Conservation (phyloP, 192 early-diverging fungal species). For the Entomortierella parvispora region DNA sequence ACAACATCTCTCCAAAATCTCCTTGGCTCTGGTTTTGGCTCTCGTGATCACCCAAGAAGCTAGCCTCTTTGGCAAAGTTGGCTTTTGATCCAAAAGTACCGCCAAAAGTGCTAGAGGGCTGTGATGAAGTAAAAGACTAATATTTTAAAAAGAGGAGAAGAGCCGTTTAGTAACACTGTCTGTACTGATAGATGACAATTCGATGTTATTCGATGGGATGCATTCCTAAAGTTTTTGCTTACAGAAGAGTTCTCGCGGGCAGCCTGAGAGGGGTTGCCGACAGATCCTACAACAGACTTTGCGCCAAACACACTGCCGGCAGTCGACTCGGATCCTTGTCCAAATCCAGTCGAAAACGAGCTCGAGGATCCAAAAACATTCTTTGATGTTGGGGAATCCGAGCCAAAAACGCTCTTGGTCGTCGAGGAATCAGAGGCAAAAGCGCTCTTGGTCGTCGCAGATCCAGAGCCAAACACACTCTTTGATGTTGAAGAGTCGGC, state of each 20-base stretch:
- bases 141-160: background rate
- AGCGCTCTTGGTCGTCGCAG: constrained; percentile 1
- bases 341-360: background rate
- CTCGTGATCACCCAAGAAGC: constrained; percentile 25
- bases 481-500: constrained; percentile 21
- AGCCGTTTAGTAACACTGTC: background rate
- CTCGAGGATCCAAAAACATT: constrained; percentile 6
- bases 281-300: constrained; percentile 33
- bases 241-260: too few relatives aligned
- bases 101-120: constrained; percentile 4
- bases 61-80: constrained; percentile 34
- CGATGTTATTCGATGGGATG: background rate
- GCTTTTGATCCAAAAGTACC: constrained; percentile 37
- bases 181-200: background rate
- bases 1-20: constrained; percentile 41
- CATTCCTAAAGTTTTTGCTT: background rate
- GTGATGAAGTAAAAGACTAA: constrained; percentile 14
- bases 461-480: constrained; percentile 24
- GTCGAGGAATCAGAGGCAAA: constrained; percentile 12
- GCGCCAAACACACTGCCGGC: constrained; percentile 42
- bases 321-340: constrained; percentile 16
- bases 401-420: constrained; percentile 18
- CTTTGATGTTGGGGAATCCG: constrained; percentile 13
- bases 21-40: constrained; percentile 11
- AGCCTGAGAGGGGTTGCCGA: constrained; percentile 1